Percentiles rank a stretch among this genome's conserved stretches.
Evolutionary conservation across 441 rosid species (phyloP).

Genomic region (Biscutella laevigata): DNA sequence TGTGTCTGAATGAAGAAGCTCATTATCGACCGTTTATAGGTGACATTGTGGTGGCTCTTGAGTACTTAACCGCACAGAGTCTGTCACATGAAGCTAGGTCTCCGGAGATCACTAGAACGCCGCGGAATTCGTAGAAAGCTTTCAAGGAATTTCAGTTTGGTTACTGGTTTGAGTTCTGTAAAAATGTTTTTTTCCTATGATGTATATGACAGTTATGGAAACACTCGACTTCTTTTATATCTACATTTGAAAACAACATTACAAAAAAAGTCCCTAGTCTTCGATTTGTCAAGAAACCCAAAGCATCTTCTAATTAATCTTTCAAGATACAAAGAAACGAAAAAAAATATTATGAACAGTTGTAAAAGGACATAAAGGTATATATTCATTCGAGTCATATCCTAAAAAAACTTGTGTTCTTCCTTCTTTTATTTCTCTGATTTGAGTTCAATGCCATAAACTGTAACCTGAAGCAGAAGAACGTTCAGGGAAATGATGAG

Average conservation of each 20-base stretch:
- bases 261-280: background rate
- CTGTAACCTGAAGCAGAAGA: slow-evolving; percentile 30
- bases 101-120: slow-evolving; percentile 23
- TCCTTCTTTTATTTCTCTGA: background rate
- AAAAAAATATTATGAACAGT: slow-evolving; percentile 15
- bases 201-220: slow-evolving; percentile 12
- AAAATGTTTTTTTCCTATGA: background rate
- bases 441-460: slow-evolving; percentile 13
- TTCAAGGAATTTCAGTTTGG: slow-evolving; percentile 5
- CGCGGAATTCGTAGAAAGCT: slow-evolving; percentile 16
- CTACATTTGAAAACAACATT: slow-evolving; percentile 9
- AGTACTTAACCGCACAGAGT: slow-evolving; percentile 59
- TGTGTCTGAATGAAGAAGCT: slow-evolving; percentile 93
- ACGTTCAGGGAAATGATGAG: slow-evolving; percentile 37
- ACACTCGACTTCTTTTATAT: background rate
- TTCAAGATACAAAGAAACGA: background rate
- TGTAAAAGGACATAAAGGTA: slow-evolving; percentile 15
- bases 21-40: slow-evolving; percentile 79
- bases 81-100: slow-evolving; percentile 26
- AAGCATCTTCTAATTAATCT: slow-evolving; percentile 11
- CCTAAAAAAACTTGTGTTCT: slow-evolving; percentile 3
- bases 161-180: too few relatives aligned
- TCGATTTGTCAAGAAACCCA: slow-evolving; percentile 7
- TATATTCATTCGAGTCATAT: background rate
- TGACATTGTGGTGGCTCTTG: slow-evolving; percentile 87